These are phyloP conservation scores for Saccharomyces kudriavzevii DNA, from an alignment of 805 yeast species.

Conservation along the genomic window DNA sequence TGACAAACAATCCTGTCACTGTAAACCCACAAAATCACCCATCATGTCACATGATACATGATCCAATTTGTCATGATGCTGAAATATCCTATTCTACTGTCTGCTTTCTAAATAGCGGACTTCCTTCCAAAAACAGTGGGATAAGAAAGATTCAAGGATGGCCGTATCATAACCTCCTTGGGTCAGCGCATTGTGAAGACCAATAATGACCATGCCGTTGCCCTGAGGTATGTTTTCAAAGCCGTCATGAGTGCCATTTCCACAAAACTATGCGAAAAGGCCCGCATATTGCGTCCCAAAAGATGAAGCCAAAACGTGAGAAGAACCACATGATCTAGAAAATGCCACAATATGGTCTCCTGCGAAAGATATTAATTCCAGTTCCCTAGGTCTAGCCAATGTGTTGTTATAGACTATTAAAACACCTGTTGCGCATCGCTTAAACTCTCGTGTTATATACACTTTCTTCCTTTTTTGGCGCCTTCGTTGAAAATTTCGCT, in stretches of 20 bases:
- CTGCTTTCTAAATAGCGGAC: conserved; percentile 32
- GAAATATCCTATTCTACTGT: conserved; percentile 30
- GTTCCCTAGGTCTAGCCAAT: no score
- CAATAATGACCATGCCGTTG: conserved; percentile 42
- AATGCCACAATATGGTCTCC: no score
- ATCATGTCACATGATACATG: conserved; percentile 22
- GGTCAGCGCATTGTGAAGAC: conserved; percentile 37
- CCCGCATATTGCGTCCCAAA: no score
- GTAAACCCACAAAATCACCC: conserved; percentile 42
- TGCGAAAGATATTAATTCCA: no score
- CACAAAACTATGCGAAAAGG: no score
- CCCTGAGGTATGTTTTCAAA: conserved; percentile 36
- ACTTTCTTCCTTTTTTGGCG: not conserved
- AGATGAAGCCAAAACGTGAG: no score
- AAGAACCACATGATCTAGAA: no score
- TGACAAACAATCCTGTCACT: conserved; percentile 39
- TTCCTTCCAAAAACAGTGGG: conserved; percentile 35
- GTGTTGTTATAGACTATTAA: no score
- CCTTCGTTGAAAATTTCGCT: not conserved
- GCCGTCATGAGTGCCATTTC: conserved; percentile 31
- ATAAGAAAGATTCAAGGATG: conserved; percentile 38
- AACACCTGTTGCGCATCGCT: no score
- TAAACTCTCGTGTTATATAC: not conserved
- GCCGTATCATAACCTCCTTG: conserved; percentile 45
- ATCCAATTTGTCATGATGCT: conserved; percentile 37